Conservation (phyloP, 2,329 filamentous ascomycete genomes). For the Fragosphaeria purpurea region DNA sequence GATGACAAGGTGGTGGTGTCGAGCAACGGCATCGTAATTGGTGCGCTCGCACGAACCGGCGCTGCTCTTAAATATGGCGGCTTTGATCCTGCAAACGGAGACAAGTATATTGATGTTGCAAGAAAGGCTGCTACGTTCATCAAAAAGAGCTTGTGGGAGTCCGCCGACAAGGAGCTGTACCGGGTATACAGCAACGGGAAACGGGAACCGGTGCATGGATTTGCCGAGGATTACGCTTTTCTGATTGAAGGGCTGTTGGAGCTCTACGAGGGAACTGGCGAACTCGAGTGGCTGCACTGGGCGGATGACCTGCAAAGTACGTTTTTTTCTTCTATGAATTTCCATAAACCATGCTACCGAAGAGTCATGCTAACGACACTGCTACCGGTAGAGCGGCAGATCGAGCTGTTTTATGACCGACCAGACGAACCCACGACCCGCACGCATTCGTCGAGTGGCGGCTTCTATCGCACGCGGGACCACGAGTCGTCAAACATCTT, state of each 20-base stretch:
- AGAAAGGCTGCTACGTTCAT: slow-evolving; percentile 63
- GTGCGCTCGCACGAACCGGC: slow-evolving; percentile 67
- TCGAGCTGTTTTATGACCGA: slow-evolving; percentile 65
- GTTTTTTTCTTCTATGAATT: slow-evolving; percentile 11
- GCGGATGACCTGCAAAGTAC: slow-evolving; percentile 70
- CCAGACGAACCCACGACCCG: slow-evolving; percentile 22
- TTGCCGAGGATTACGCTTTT: slow-evolving; percentile 93
- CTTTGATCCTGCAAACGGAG: slow-evolving; percentile 46
- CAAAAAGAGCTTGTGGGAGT: slow-evolving; percentile 61
- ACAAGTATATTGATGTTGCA: slow-evolving; percentile 55
- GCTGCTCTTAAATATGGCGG: slow-evolving; percentile 46
- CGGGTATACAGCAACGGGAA: slow-evolving; percentile 61
- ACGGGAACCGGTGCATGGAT: slow-evolving; percentile 56
- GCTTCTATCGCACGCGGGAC: slow-evolving; percentile 62
- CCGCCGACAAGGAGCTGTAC: slow-evolving; percentile 51
- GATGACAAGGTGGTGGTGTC: slow-evolving; percentile 83
- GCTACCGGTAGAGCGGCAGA: slow-evolving; percentile 52
- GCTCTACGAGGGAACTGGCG: slow-evolving; percentile 69
- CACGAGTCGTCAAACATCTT: slow-evolving; percentile 63
- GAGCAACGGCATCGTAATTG: slow-evolving; percentile 84
- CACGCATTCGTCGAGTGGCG: slow-evolving; percentile 36
- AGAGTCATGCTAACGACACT: slow-evolving; percentile 6
- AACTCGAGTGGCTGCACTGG: slow-evolving; percentile 66
- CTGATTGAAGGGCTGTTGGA: slow-evolving; percentile 73
- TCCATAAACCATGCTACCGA: background rate